Conservation (phyloP, 257 asterid genomes). For the Apocynum venetum region DNA sequence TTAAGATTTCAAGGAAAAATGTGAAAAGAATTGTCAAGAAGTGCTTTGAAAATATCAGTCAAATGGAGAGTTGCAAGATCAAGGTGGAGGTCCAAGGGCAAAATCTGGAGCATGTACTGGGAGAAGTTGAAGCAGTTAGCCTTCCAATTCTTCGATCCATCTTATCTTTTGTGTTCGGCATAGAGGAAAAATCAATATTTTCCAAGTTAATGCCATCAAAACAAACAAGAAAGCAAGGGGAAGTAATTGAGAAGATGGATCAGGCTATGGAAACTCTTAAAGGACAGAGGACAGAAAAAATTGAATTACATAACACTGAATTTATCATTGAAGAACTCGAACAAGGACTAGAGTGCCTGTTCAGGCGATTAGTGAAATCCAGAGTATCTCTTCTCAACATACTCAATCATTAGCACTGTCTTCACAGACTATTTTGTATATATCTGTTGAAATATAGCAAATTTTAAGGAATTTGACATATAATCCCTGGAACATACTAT, state of each 20-base stretch:
- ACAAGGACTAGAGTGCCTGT: slow-evolving; percentile 6
- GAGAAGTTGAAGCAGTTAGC: neutral
- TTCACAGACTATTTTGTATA: neutral
- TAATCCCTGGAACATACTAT: neutral
- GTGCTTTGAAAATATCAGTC: slow-evolving; percentile 1
- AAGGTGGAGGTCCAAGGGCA: neutral
- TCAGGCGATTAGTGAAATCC: slow-evolving; percentile 9
- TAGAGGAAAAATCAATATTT: neutral
- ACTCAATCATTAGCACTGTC: neutral
- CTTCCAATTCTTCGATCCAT: neutral
- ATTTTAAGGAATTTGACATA: too few species aligned
- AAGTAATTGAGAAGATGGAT: neutral
- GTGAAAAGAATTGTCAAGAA: neutral
- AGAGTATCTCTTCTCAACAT: slow-evolving; percentile 21
- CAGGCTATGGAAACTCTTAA: neutral
- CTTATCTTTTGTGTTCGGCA: neutral
- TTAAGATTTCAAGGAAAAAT: slow-evolving; percentile 17
- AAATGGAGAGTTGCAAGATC: slow-evolving; percentile 4
- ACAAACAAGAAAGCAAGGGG: slow-evolving; percentile 1
- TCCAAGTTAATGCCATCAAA: neutral
- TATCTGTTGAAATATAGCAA: neutral
- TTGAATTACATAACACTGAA: neutral
- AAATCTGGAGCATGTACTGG: neutral
- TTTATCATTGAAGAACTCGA: slow-evolving; percentile 15
- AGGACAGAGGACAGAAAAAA: neutral